phyloP scores from a whole-genome alignment of 257 asterid genomes.

The Thymus quinquecostatus region DNA sequence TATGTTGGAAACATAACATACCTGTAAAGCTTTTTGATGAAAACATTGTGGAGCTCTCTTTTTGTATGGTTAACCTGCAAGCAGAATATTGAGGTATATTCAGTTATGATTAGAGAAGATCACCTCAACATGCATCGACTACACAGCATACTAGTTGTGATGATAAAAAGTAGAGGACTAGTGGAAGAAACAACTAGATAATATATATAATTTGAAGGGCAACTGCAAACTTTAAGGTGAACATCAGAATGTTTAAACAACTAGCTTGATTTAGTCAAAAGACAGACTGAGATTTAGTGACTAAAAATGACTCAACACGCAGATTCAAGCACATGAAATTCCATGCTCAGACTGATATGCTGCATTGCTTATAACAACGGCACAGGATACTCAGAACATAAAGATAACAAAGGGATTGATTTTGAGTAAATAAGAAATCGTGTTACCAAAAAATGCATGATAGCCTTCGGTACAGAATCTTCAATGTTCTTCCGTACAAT shows the following conservation, averaged over 20 bases:
- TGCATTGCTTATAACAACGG: neutral
- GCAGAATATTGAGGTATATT: constrained; percentile 22
- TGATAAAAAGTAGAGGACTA: neutral
- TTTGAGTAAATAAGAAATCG: neutral
- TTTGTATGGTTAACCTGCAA: constrained; percentile 92
- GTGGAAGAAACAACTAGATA: neutral
- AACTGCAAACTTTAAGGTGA: constrained; percentile 10
- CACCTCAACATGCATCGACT: constrained; percentile 1
- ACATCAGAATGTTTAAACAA: neutral
- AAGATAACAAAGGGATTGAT: neutral
- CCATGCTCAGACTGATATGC: constrained; percentile 4
- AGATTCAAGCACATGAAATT: constrained; percentile 11
- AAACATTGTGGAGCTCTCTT: constrained; percentile 89
- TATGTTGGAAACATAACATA: constrained; percentile 32
- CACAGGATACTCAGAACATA: neutral
- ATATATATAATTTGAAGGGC: neutral
- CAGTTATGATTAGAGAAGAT: constrained; percentile 10
- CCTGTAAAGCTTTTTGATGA: constrained; percentile 95
- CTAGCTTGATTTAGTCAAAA: neutral
- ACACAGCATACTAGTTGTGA: neutral
- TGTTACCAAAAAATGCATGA: constrained; percentile 77
- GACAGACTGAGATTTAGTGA: neutral
- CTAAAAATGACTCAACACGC: neutral
- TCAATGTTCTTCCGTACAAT: constrained; percentile 69
- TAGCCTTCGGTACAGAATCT: constrained; percentile 74